Evolutionary conservation across 345 rosid genomes (phyloP), one percentile per base, ranked within the genome.

Genomic region (Salix purpurea): DNA sequence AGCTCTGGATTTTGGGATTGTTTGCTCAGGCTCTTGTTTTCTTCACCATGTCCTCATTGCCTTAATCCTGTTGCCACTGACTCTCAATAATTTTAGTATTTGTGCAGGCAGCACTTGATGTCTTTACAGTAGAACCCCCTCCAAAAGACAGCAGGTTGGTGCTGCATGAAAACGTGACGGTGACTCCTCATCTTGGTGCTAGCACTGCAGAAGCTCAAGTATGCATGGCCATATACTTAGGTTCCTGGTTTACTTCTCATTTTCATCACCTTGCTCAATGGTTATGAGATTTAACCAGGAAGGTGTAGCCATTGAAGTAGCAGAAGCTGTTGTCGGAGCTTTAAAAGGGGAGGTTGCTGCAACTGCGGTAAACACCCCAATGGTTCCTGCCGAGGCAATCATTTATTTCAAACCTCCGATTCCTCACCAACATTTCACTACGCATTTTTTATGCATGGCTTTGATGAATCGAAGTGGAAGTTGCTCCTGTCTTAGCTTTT

Each of bases 111-210:
- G 76, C 83, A 30, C 79, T 80, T 40, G 83, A 80, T 71, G 79
- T 75, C 28, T 80, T 80, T 66, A 75, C 64, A 4, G 73, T 70
- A 48, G 83, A 80, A 69, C 83, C 76, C 23, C 83, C 83, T n/a
- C 36, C 69, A 30, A 72, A 52, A 23, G 83, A 75, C 15, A 80
- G 76, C 68, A 75, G 44, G 67, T 56, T 80, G 79, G 83, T 80
- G 76, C 76, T 36, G 37, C 83, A 80, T 71, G 83, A 75, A 71
- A 80, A 75, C 65, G 83, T 80, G 58, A 80, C 36, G 6, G 83
- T 32, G 2, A 80, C 83, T 30, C 83, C 83, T 75, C 83, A 80
- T 80, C 83, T 71, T 52, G 79, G 83, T 50, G 83, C 83, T 58
- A 75, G 79, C 61, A 75, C 73, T 28, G 23, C 72, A 1, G 83